These are phyloP conservation scores for Tylopilus sp. DNA, from an alignment of 1,284 basidiomycete genomes.

Conservation along the genomic window DNA sequence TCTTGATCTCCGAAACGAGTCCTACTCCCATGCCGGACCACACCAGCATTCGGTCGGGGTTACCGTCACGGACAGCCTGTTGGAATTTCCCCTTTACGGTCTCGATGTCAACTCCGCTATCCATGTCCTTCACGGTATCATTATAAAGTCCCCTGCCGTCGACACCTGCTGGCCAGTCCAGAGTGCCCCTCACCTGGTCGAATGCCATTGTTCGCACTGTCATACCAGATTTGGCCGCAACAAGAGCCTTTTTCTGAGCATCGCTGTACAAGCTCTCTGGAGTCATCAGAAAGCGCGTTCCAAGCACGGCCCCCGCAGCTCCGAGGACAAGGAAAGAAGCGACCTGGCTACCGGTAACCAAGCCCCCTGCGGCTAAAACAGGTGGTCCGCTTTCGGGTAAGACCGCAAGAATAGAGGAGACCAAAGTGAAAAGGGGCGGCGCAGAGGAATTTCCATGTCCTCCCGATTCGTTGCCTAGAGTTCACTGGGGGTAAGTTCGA, in stretches of 20 bases:
- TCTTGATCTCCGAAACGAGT: conserved; percentile 50
- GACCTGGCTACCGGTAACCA: conserved; percentile 56
- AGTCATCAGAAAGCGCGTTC: conserved; percentile 69
- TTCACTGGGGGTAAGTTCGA: conserved; percentile 7
- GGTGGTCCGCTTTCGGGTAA: conserved; percentile 45
- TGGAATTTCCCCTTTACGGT: conserved; percentile 43
- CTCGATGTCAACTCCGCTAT: conserved; percentile 46
- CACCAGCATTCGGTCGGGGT: conserved; percentile 52
- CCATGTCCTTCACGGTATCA: conserved; percentile 54
- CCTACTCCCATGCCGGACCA: conserved; percentile 71
- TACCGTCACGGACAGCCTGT: conserved; percentile 41
- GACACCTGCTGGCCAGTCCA: conserved; percentile 65
- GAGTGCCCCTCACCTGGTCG: conserved; percentile 54
- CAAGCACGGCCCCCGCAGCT: conserved; percentile 61
- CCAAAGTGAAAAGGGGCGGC: conserved; percentile 54
- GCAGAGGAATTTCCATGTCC: conserved; percentile 62
- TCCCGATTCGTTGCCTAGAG: conserved; percentile 66
- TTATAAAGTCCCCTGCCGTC: conserved; percentile 51
- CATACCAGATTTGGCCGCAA: conserved; percentile 44
- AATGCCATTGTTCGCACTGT: conserved; percentile 66
- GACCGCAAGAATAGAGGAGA: conserved; percentile 52
- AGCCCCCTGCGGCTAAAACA: conserved; percentile 54
- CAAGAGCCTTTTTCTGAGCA: conserved; percentile 52
- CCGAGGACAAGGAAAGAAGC: conserved; percentile 65
- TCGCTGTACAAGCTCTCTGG: conserved; percentile 60